Conservation (phyloP, 192 early-diverging fungal species). For the Backusella tarrabulga region DNA sequence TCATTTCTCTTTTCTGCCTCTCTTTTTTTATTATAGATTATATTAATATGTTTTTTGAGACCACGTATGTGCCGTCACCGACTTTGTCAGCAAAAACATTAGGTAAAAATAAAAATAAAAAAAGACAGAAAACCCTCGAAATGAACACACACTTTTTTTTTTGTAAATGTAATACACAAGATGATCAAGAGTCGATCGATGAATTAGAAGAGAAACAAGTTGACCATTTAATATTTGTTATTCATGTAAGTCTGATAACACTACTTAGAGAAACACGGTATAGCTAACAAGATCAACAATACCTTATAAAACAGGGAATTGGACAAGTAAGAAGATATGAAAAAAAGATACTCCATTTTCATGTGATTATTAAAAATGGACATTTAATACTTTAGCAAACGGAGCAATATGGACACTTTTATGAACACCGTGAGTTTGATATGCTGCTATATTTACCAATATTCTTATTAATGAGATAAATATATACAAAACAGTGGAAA, state of each 20-base stretch:
- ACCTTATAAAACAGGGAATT: conserved; percentile 25
- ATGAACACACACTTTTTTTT: neutral
- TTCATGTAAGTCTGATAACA: conserved; percentile 25
- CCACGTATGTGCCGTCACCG: conserved; percentile 33
- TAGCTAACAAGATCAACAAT: neutral
- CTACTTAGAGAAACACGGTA: neutral
- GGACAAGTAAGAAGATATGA: conserved; percentile 21
- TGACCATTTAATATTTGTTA: conserved; percentile 41
- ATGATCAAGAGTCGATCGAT: neutral
- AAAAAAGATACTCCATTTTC: neutral
- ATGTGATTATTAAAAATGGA: neutral
- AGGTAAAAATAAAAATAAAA: neutral
- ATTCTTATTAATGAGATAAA: neutral
- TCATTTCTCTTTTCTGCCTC: neutral
- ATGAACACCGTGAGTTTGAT: conserved; percentile 33
- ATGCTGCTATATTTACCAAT: too few species aligned
- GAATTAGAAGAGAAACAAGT: conserved; percentile 23
- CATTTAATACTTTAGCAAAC: conserved; percentile 25
- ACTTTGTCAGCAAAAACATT: conserved; percentile 12
- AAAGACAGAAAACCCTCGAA: neutral
- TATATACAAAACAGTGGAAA: conserved; percentile 25
- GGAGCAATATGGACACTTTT: conserved; percentile 44
- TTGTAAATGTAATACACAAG: neutral
- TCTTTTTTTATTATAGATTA: neutral
- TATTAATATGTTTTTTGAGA: conserved; percentile 31